Base-by-base conservation (phyloP, 1,284 basidiomycete species). In the Irpex sp. region DNA sequence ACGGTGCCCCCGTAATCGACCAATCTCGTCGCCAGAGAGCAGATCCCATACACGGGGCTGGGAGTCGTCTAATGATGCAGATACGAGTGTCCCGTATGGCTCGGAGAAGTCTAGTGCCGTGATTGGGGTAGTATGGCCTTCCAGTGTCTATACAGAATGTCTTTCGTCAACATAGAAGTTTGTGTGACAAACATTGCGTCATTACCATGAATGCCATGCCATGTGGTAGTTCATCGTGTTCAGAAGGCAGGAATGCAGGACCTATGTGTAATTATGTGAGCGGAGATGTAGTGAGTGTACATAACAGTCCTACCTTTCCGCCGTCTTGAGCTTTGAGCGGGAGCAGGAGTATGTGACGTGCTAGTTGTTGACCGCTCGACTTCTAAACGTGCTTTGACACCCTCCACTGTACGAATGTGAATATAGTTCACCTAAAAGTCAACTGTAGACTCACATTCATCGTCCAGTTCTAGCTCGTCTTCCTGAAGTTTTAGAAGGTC, bases 181-280 rank as follows among this genome's bases (percentile, higher is more conserved):
- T 60, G 37, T 58, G 46, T 19, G 31, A 36, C 60, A 43, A 55
- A 17, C 4, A 67, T 49, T 46, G 58, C 37, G 43, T 43, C 60
- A 76, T 66, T 75, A 93, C 93, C 95, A 99, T 98, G 78, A 99
- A 99, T 4, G 97, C 97, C 3, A 98, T 88, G 3, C 94, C 94
- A 5, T 89, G 86, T 4, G 97, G 97, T 61, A 99, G 81, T 62
- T 98, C 95, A 70, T 97, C 95, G 69, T 99, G 97, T 75, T 99
- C 97, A 13, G 94, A 97, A 1, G 97, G 97, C 63, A 99, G 77
- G 81, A 99, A 99, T 6, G 93, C 92, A 0, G 97, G 96, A 0
- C 95, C 92, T 89, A 33, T 33, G 68, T 7, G 63, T 47, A 47
- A 46, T 56, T 5, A 58, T 46, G 49, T 72, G 15, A 51, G 8